Percentiles rank a stretch among this genome's conserved stretches.
Evolutionary conservation across 495 filamentous ascomycete species (phyloP).

Genomic region (Hypoxylon lienhwacheense): DNA sequence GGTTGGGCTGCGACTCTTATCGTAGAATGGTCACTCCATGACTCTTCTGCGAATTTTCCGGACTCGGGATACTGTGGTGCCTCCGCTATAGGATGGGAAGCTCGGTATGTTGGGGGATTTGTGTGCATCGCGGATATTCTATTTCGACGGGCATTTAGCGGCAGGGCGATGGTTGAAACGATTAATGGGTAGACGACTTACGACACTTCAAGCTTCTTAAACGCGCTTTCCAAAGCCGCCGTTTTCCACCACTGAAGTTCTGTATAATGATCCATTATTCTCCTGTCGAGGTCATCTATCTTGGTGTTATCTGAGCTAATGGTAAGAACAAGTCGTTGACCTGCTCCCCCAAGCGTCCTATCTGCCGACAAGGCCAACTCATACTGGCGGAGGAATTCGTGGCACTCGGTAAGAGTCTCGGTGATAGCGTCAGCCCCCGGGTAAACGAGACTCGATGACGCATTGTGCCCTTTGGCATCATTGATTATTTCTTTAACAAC

Average conservation of each 20-base stretch:
- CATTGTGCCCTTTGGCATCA: conserved; percentile 3
- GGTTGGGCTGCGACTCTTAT: not conserved
- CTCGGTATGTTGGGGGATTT: not conserved
- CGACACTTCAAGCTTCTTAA: conserved; percentile 18
- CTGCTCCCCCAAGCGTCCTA: conserved; percentile 2
- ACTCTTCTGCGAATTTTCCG: conserved; percentile 2
- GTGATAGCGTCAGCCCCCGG: conserved; percentile 16
- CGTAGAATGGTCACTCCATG: not conserved
- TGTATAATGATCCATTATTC: conserved; percentile 22
- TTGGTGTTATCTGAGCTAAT: conserved; percentile 20
- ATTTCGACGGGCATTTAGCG: conserved; percentile 6
- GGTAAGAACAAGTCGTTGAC: conserved; percentile 18
- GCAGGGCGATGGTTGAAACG: not conserved
- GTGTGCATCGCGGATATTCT: conserved; percentile 9
- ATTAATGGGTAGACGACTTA: conserved; percentile 12
- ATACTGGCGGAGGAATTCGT: conserved; percentile 33
- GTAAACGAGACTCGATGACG: conserved; percentile 6
- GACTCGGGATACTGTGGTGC: conserved; percentile 2
- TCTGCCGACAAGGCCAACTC: conserved; percentile 13
- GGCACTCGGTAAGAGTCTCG: conserved; percentile 33
- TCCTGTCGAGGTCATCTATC: conserved; percentile 30
- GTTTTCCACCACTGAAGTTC: conserved; percentile 25
- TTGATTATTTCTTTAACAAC: conserved; percentile 18
- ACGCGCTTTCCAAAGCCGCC: not conserved
- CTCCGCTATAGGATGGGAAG: not conserved